Evolutionary conservation across 2,329 filamentous ascomycete species (phyloP), one percentile per base, ranked within the genome.

Genomic region (Penicillium sp.): DNA sequence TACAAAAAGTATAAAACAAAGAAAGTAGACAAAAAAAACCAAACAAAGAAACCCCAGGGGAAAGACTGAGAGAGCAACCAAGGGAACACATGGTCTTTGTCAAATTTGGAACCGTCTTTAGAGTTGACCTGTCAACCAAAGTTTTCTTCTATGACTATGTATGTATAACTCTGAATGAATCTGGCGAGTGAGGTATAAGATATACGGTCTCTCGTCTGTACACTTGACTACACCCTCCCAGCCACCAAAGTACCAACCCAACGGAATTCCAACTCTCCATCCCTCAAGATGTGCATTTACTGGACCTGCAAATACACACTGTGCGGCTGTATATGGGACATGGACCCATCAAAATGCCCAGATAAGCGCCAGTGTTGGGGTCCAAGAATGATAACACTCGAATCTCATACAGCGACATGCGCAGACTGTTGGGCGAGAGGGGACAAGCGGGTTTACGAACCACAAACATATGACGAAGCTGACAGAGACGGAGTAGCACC

Each of bases 321-420:
- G 19, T 71, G 68, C 41, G 66, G 65, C 31, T 69, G 64, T 55
- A 68, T 66, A 36, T 63, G 45, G 54, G 65, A 63, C 5, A 57
- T 53, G 19, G 41, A 29, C 16, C 48, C 23, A 9, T 27, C 50
- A 4, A n/a, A 25, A 49, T 67, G 64, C 51, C 25, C 8, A 1
- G 21, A 45, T 2, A 33, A 43, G 2, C 31, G 15, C 2, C 27
- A 31, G 9, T 66, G 64, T 34, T 43, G 34, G 19, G 59, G 55
- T 6, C 38, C 16, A 16, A 49, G 38, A 36, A 57, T 65, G 47
- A 43, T 60, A 8, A 50, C 51, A 10, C 46, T 58, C 2, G 39
- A 65, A 19, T 52, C 50, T 2, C n/a, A 59, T 11, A 34, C 46
- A 19, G 52, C 62, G 9, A 58, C 60, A 15, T 68, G 66, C 50